Base-by-base conservation (phyloP, 345 rosid species). In the Turnera subulata region DNA sequence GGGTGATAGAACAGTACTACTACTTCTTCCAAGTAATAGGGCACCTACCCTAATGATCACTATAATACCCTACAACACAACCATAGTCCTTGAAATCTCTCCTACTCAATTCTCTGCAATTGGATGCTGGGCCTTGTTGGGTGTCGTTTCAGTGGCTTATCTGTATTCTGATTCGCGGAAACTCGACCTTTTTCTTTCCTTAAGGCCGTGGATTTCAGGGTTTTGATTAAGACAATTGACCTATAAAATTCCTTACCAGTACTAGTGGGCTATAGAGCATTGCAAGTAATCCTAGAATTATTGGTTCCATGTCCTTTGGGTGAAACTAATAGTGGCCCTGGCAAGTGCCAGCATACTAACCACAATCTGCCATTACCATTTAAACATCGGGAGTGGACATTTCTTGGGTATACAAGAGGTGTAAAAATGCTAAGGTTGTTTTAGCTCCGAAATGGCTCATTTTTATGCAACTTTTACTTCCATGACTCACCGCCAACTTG, bases 1-100 rank as follows among this genome's bases (percentile, higher is more conserved):
- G 24, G 61, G 53, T 55, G 63, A 48, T 39, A 22, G 51, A 55
- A 60, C 50, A 60, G 68, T 16, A 51, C 52, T 10, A 19, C 43
- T 16, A 51, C 52, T 10, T 19, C 43, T 60, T 64, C 43, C 19
- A 35, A 61, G 50, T 32, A 17, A 55, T 50, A 65, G 67, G 80
- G 20, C 71, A 76, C 78, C 84, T 53, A 72, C 80, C 80, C 78
- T 64, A 71, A 69, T 76, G 67, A 68, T 75, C 55, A 15, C 26
- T 46, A 50, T 50, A 17, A 63, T 74, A 51, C 64, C 78, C 77
- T 68, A 50, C 72, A 62, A 63, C 42, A 21, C 66, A 58, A 57
- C 62, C 56, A 45, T n/a, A 26, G 63, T 54, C 42, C 58, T 32
- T 46, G 61, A 50, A 17, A 33, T 46, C 29, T 55, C 42, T 59